Conservation (phyloP, 164 flowering plant genomes). For the Sextonia rubra region DNA sequence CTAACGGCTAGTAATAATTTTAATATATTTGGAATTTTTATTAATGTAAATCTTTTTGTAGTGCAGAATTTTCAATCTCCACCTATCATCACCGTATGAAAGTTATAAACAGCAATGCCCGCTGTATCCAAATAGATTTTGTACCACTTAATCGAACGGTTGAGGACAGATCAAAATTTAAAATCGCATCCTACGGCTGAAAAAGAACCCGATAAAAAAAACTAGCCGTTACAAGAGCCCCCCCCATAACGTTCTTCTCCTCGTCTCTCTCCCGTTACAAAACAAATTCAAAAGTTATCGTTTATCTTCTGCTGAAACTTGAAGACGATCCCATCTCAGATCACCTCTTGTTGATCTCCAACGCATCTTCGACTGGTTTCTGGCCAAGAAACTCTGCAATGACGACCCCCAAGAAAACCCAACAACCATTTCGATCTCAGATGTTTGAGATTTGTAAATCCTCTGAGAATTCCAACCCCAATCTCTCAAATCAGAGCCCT, state of each 20-base stretch:
- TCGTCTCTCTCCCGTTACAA: not conserved
- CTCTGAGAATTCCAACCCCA: conserved; percentile 62
- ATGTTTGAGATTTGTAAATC: conserved; percentile 8
- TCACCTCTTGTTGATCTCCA: conserved; percentile 3
- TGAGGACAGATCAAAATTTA: too few species aligned
- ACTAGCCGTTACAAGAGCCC: conserved; percentile 72
- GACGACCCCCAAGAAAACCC: conserved; percentile 42
- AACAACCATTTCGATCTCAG: conserved; percentile 25
- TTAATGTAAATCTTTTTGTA: too few species aligned
- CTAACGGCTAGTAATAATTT: too few species aligned
- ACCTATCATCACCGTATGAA: too few species aligned
- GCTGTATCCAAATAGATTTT: too few species aligned
- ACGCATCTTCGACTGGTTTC: conserved; percentile 22
- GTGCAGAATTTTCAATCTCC: too few species aligned
- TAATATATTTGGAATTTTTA: too few species aligned
- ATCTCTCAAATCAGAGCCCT: conserved; percentile 29
- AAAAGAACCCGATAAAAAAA: conserved; percentile 9
- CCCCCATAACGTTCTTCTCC: conserved; percentile 31
- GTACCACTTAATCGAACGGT: too few species aligned
- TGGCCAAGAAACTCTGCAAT: conserved; percentile 21
- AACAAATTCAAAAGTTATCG: not conserved
- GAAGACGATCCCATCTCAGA: not conserved
- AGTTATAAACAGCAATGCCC: too few species aligned
- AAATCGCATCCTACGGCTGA: not conserved
- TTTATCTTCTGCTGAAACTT: too few species aligned